phyloP scores from a whole-genome alignment of 2,329 filamentous ascomycete species.

The Aaosphaeria pasadenensis region DNA sequence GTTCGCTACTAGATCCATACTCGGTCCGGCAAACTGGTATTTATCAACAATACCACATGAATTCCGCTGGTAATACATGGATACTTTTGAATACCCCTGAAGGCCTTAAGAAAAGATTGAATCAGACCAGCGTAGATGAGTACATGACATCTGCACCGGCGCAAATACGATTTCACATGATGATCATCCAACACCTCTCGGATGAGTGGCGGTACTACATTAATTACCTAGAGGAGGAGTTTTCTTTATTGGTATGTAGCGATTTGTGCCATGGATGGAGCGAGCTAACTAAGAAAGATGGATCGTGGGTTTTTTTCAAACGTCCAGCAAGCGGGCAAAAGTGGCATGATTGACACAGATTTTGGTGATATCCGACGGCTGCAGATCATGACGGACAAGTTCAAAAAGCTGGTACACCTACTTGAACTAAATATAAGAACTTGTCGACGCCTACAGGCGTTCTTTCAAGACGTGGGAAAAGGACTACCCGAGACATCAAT shows the following conservation, averaged over 20 bases:
- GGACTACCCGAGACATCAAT: not conserved
- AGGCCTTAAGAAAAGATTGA: not conserved
- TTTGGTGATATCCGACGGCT: conserved; percentile 9
- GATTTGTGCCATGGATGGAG: not conserved
- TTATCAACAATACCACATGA: conserved; percentile 4
- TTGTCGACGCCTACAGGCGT: not conserved
- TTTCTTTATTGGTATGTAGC: conserved; percentile 6
- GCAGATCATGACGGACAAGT: conserved; percentile 9
- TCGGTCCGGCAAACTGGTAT: conserved; percentile 9
- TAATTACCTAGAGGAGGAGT: conserved; percentile 5
- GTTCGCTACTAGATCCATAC: conserved; percentile 9
- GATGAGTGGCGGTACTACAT: conserved; percentile 9
- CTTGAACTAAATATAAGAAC: conserved; percentile 5
- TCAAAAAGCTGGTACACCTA: conserved; percentile 4
- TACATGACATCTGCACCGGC: not conserved
- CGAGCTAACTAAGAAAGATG: conserved; percentile 1
- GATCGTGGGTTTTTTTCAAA: conserved; percentile 11
- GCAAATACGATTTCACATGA: not conserved
- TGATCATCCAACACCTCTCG: conserved; percentile 3
- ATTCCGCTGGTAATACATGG: conserved; percentile 3
- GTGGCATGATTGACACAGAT: conserved; percentile 6
- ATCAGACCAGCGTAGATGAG: not conserved
- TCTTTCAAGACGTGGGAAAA: not conserved
- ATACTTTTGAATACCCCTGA: conserved; percentile 8
- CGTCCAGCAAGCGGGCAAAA: conserved; percentile 3